Percentiles rank a stretch among this genome's conserved stretches.
Conservation (phyloP, 1,139 yeast genomes). For the Lizanozyma gosingica region DNA sequence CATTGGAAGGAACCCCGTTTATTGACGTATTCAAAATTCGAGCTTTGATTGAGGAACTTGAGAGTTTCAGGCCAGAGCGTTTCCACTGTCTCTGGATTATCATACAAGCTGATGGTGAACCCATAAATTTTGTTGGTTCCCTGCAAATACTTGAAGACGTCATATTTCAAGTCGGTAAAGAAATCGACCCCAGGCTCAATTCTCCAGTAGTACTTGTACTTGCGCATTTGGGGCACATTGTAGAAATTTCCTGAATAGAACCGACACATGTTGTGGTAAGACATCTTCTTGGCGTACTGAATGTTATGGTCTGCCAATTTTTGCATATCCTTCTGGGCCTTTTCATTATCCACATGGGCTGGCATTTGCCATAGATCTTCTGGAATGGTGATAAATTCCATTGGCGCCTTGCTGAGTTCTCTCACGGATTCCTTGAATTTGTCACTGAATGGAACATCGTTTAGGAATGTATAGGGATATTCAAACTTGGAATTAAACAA, state of each 20-base stretch:
- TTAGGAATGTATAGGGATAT: conserved; percentile 76
- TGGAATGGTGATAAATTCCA: conserved; percentile 48
- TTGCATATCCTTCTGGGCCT: conserved; percentile 31
- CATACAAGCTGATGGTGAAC: conserved; percentile 59
- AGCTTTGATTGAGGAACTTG: conserved; percentile 44
- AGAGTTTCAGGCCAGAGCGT: conserved; percentile 66
- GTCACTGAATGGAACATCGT: conserved; percentile 58
- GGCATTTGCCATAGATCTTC: conserved; percentile 61
- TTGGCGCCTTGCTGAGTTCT: conserved; percentile 37
- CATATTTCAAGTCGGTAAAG: conserved; percentile 62
- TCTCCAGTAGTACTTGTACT: conserved; percentile 66
- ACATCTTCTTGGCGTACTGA: conserved; percentile 52
- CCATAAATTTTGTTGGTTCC: conserved; percentile 60
- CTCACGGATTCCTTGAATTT: conserved; percentile 40
- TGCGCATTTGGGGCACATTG: conserved; percentile 49
- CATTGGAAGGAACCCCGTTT: conserved; percentile 56
- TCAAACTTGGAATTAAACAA: conserved; percentile 60
- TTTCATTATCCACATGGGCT: conserved; percentile 35
- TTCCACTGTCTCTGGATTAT: conserved; percentile 52
- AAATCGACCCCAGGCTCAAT: conserved; percentile 69
- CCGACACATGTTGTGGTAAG: conserved; percentile 77
- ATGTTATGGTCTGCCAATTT: conserved; percentile 37
- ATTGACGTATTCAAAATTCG: conserved; percentile 54
- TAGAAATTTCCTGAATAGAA: conserved; percentile 60
- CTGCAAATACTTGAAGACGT: conserved; percentile 67